A percentile compares a stretch with the other conserved stretches of the same genome.
phyloP scores from a whole-genome alignment of 495 filamentous ascomycete species.

The Aspergillus steynii region DNA sequence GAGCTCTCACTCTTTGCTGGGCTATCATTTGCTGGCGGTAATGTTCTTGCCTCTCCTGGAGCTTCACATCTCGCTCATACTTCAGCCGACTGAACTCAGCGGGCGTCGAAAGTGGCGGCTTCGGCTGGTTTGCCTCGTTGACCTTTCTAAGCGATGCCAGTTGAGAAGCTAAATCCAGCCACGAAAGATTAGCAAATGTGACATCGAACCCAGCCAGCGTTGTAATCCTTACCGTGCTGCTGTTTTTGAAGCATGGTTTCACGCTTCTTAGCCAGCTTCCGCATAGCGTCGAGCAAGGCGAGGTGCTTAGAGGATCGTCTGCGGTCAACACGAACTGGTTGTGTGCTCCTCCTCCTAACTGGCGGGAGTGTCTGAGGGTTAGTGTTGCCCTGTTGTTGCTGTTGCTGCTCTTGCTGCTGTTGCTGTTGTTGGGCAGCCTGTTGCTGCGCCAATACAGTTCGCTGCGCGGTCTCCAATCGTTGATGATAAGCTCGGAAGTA shows the following conservation, averaged over 20 bases:
- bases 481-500: constrained; percentile 86
- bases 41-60: constrained; percentile 70
- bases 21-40: constrained; percentile 65
- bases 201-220: not conserved
- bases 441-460: constrained; percentile 60
- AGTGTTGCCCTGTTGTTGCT: constrained; percentile 55
- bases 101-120: constrained; percentile 65
- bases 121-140: constrained; percentile 65
- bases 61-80: constrained; percentile 76
- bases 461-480: constrained; percentile 77
- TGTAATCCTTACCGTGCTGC: constrained; percentile 60
- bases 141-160: constrained; percentile 70
- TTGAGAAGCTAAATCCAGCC: constrained; percentile 48
- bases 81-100: constrained; percentile 87
- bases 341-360: constrained; percentile 65
- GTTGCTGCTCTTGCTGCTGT: constrained; percentile 55
- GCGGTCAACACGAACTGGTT: constrained; percentile 78
- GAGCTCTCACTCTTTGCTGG: constrained; percentile 56
- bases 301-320: constrained; percentile 82
- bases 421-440: constrained; percentile 58
- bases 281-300: constrained; percentile 88
- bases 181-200: constrained; percentile 14
- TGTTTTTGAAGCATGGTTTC: constrained; percentile 85
- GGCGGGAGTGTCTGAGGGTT: constrained; percentile 58
- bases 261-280: constrained; percentile 90